Evolutionary conservation across 192 early-diverging fungal species (phyloP), one percentile per base, ranked within the genome.

Genomic region (Fimicolochytrium jonesii): DNA sequence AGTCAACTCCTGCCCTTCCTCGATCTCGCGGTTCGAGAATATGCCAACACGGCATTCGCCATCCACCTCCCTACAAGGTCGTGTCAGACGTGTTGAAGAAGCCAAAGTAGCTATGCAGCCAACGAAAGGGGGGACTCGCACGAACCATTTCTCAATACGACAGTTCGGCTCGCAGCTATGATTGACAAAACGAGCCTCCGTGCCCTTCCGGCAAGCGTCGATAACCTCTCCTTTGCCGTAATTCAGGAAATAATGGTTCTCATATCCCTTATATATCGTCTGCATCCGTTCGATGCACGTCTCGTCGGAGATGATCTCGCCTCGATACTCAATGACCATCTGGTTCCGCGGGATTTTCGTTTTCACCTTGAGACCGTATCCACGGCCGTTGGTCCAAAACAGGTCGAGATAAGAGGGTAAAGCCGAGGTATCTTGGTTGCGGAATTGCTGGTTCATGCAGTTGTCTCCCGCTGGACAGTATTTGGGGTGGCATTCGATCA

Each of bases 111-210:
- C 11, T 6, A 56, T 13, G 43, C 23, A n/a, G 15, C 20, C 5
- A 9, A 22, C 31, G 35, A 9, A 0, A 36, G 26, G 18, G 13
- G n/a, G n/a, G n/a, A n/a, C n/a, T n/a, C n/a, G 15, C 15, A 68
- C 65, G 59, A 73, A 88, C 91, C 91, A 93, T 69, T 90, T 92
- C 67, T 93, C 91, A 35, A 93, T 92, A 46, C 86, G 86, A 73
- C 90, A 92, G 60, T 93, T 93, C 4, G 91, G 91, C 10, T 83
- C 82, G 59, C 91, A 93, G 23, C 83, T 79, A 63, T 93, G 91
- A 59, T 93, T 93, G 15, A 91, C 83, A 68, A 91, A 93, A 36
- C 91, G 75, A 37, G 90, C 91, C 7, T 85, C 81, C 7, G 87
- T 89, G 6, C 91, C 91, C 45, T 90, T 90, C 46, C 73, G 51